These are phyloP conservation scores for Pueraria montana DNA, from an alignment of 306 rosid genomes.

Conservation along the genomic window DNA sequence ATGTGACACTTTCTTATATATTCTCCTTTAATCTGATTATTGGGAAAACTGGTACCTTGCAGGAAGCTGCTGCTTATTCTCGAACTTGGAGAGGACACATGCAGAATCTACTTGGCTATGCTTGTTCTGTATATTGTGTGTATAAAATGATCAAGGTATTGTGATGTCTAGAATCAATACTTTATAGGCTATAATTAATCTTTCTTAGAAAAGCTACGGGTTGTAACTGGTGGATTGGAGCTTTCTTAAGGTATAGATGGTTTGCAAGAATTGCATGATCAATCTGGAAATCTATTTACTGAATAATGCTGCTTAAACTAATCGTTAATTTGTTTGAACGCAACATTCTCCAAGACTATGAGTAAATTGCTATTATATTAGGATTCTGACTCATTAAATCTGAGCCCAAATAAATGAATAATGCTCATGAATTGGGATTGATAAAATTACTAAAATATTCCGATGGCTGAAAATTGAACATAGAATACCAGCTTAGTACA, in stretches of 20 bases:
- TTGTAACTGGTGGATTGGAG: slow-evolving; percentile 30
- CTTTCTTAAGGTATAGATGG: slow-evolving; percentile 24
- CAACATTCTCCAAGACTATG: background rate
- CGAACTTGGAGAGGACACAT: slow-evolving; percentile 98
- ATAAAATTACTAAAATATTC: slow-evolving; percentile 32
- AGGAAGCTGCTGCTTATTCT: slow-evolving; percentile 99
- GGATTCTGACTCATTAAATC: slow-evolving; percentile 13
- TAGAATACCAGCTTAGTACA: slow-evolving; percentile 19
- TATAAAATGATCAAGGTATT: slow-evolving; percentile 97
- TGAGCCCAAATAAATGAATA: slow-evolving; percentile 11
- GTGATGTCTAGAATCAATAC: slow-evolving; percentile 30
- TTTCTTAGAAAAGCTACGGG: slow-evolving; percentile 8
- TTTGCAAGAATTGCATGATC: slow-evolving; percentile 32
- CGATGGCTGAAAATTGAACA: background rate
- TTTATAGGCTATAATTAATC: background rate
- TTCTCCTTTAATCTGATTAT: slow-evolving; percentile 22
- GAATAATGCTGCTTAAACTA: background rate
- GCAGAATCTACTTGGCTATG: slow-evolving; percentile 98
- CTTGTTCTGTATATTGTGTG: slow-evolving; percentile 95
- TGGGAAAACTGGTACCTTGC: slow-evolving; percentile 52
- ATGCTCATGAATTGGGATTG: background rate
- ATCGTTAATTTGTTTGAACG: slow-evolving; percentile 7
- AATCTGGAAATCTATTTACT: slow-evolving; percentile 21
- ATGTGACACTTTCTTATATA: slow-evolving; percentile 21
- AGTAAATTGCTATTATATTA: slow-evolving; percentile 11